These are phyloP conservation scores for Picea sitchensis DNA, from an alignment of 75 land plant genomes.

Conservation along the genomic window DNA sequence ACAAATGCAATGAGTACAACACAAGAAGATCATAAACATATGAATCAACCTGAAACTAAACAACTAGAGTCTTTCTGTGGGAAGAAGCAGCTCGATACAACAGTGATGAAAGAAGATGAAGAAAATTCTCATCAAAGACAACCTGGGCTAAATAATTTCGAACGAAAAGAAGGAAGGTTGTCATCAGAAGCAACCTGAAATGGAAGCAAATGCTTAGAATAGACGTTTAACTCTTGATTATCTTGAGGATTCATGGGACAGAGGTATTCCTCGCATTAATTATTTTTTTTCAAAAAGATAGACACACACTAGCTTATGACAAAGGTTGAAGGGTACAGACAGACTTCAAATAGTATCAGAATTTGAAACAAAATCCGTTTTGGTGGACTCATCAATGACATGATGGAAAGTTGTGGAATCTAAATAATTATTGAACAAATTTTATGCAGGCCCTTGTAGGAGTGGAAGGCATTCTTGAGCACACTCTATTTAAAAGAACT, in stretches of 20 bases:
- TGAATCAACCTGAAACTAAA: too few species aligned
- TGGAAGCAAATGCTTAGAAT: conserved; percentile 95
- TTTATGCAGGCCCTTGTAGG: conserved; percentile 98
- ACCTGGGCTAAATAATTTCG: too few species aligned
- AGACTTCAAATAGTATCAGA: conserved; percentile 97
- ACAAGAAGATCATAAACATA: too few species aligned
- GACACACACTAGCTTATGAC: conserved; percentile 96
- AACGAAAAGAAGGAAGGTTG: too few species aligned
- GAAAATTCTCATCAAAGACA: too few species aligned
- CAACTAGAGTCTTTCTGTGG: too few species aligned
- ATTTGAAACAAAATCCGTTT: conserved; percentile 98
- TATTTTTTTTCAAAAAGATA: conserved; percentile 93
- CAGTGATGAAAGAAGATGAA: too few species aligned
- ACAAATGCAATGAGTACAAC: too few species aligned
- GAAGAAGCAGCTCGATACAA: too few species aligned
- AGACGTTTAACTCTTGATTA: conserved; percentile 93
- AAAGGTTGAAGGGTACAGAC: conserved; percentile 99
- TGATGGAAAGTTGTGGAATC: conserved; percentile 98
- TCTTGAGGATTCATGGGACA: conserved; percentile 99
- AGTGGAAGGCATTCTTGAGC: conserved; percentile 98
- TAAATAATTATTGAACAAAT: conserved; percentile 97
- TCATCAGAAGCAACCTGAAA: too few species aligned
- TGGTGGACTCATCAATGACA: conserved; percentile 99
- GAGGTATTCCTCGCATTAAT: conserved; percentile 96
- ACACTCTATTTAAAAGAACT: conserved; percentile 95